A percentile compares a stretch with the other conserved stretches of the same genome.
phyloP scores from a whole-genome alignment of 2,329 filamentous ascomycete genomes.

The Xylariaceae sp. region DNA sequence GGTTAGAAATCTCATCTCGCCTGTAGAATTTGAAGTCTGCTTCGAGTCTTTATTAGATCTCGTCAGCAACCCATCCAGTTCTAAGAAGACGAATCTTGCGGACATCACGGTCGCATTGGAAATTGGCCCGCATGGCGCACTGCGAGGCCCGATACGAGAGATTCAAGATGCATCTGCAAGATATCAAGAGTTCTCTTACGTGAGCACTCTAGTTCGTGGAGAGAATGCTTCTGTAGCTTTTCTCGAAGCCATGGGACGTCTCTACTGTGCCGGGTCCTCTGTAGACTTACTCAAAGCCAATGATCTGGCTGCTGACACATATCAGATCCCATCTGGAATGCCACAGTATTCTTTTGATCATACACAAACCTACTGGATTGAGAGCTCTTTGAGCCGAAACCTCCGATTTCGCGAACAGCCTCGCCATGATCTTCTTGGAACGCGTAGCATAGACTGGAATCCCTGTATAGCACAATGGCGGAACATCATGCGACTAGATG shows the following conservation, averaged over 20 bases:
- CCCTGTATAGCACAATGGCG: slow-evolving; percentile 14
- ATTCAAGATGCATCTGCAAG: too few species aligned
- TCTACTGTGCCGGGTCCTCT: slow-evolving; percentile 3
- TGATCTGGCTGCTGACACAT: background rate
- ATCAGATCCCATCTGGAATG: background rate
- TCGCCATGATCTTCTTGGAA: slow-evolving; percentile 9
- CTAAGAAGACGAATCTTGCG: background rate
- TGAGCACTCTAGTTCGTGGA: background rate
- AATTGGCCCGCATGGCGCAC: slow-evolving; percentile 7
- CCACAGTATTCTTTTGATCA: slow-evolving; percentile 7
- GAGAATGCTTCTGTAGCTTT: background rate
- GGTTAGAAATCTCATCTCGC: too few species aligned
- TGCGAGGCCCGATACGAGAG: slow-evolving; percentile 6
- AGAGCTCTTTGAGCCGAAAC: slow-evolving; percentile 5
- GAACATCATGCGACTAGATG: slow-evolving; percentile 8
- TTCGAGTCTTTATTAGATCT: too few species aligned
- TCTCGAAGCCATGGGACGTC: background rate
- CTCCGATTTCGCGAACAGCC: slow-evolving; percentile 2
- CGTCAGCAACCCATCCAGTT: too few species aligned
- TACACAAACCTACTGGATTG: slow-evolving; percentile 3
- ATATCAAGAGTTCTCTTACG: too few species aligned
- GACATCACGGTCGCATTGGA: slow-evolving; percentile 1
- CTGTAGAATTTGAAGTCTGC: too few species aligned
- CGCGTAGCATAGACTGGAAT: slow-evolving; percentile 13
- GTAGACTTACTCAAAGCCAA: slow-evolving; percentile 2